These are phyloP conservation scores for Cenchrus americanus DNA, from an alignment of 176 grass and related monocot species.

Conservation along the genomic window DNA sequence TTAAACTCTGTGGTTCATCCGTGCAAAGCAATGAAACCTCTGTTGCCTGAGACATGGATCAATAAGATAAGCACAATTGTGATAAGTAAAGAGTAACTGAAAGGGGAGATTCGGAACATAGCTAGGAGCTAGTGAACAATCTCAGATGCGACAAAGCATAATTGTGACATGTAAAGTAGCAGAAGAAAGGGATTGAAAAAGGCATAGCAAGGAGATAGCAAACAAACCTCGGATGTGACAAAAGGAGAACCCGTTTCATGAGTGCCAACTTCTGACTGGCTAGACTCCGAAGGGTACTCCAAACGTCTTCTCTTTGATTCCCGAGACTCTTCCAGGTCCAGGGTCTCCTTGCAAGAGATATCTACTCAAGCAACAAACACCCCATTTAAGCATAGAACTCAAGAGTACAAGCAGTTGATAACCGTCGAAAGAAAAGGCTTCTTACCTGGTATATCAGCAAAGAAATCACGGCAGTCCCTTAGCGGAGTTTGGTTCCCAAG, in stretches of 20 bases:
- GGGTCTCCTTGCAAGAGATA: constrained; percentile 51
- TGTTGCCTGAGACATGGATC: constrained; percentile 41
- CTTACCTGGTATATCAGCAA: constrained; percentile 50
- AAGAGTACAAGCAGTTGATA: not conserved
- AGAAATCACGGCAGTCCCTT: constrained; percentile 47
- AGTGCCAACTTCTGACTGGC: constrained; percentile 23
- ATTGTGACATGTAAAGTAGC: constrained; percentile 2
- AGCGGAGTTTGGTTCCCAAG: constrained; percentile 67
- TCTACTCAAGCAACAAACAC: constrained; percentile 33
- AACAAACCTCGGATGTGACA: constrained; percentile 44
- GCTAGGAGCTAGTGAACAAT: not conserved
- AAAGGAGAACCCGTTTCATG: constrained; percentile 27
- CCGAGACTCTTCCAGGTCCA: constrained; percentile 50
- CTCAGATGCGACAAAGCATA: not conserved
- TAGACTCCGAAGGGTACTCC: constrained; percentile 56
- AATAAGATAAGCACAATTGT: constrained; percentile 4
- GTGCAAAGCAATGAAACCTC: constrained; percentile 52
- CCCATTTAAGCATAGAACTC: constrained; percentile 28
- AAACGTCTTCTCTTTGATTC: constrained; percentile 51
- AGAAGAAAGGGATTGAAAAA: not conserved
- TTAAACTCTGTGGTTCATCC: constrained; percentile 43
- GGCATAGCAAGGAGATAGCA: not conserved
- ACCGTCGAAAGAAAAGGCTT: not conserved
- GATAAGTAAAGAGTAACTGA: constrained; percentile 20
- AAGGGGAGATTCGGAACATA: not conserved